Evolutionary conservation across 192 early-diverging fungal species (phyloP), one percentile per base, ranked within the genome.

Genomic region (Phlyctochytrium bullatum): DNA sequence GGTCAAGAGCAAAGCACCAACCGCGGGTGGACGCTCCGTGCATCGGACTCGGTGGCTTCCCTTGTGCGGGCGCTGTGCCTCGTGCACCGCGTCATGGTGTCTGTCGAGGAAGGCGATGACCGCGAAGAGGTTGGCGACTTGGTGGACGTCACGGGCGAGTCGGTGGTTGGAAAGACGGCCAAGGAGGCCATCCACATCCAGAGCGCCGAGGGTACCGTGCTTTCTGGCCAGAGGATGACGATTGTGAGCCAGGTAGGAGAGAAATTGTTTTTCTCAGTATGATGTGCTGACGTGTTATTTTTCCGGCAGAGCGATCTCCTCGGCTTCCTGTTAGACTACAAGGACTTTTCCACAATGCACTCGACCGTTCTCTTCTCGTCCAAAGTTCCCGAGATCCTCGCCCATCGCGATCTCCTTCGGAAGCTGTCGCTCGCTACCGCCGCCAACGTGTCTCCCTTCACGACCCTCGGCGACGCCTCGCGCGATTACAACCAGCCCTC

Each of bases 41-140:
- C 76, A 2, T 66, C 70, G 30, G 72, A 72, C 36, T 63, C 76
- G 1, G 1, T 81, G 0, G 71, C 77, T 12, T 63, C 52, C n/a
- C 70, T 84, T 0, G 27, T 84, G 2, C 65, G 67, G 40, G 59
- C 77, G 36, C 54, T 84, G 20, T 74, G 74, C 3, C 53, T 65
- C 2, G 71, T 74, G 34, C 83, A 84, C 61, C 77, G 83, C 23
- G 58, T 73, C 23, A 61, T 84, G 2, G 65, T 84, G 24, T 51
- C 78, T 56, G 78, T 79, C 50, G 74, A 76, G 40, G 40, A 47
- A 47, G 40, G 40, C 6, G 40, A 47, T n/a, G n/a, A n/a, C n/a
- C n/a, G n/a, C n/a, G n/a, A n/a, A n/a, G n/a, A n/a, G n/a, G n/a
- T n/a, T n/a, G n/a, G n/a, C n/a, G n/a, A n/a, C 20, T 47, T 47